Evolutionary conservation across 345 rosid species (phyloP).

Genomic region (Xanthoceras sorbifolium): DNA sequence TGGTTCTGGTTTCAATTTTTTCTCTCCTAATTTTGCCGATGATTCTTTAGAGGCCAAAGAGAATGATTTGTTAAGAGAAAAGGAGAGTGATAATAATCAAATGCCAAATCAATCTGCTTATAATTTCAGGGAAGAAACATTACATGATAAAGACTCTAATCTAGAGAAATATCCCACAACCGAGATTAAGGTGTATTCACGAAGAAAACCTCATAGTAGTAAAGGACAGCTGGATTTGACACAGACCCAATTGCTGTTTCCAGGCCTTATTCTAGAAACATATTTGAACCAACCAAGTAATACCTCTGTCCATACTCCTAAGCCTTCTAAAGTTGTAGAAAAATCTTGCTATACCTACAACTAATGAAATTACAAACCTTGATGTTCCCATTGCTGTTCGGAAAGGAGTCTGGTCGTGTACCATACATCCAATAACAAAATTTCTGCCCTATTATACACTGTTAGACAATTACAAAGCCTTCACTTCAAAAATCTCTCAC

Average conservation of each 20-base stretch:
- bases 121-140: not conserved
- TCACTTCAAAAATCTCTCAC: too few species aligned
- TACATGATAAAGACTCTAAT: not conserved
- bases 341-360: not conserved
- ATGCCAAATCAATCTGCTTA: not conserved
- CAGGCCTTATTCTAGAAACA: not conserved
- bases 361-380: not conserved
- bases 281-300: not conserved
- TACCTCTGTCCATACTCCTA: not conserved
- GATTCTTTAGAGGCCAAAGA: too few species aligned
- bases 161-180: not conserved
- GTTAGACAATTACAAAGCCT: too few species aligned
- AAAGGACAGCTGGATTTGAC: not conserved
- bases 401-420: not conserved
- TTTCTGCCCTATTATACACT: too few species aligned
- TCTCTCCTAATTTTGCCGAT: too few species aligned
- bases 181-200: not conserved
- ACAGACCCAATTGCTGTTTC: not conserved
- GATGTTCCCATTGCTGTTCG: not conserved
- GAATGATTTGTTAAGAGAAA: too few species aligned
- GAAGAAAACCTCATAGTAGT: not conserved
- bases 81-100: not conserved
- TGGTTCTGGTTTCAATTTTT: not conserved
- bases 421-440: too few species aligned
- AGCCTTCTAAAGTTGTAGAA: not conserved